phyloP scores from a whole-genome alignment of 176 grass and related monocot genomes.

The Rhynchospora breviuscula region DNA sequence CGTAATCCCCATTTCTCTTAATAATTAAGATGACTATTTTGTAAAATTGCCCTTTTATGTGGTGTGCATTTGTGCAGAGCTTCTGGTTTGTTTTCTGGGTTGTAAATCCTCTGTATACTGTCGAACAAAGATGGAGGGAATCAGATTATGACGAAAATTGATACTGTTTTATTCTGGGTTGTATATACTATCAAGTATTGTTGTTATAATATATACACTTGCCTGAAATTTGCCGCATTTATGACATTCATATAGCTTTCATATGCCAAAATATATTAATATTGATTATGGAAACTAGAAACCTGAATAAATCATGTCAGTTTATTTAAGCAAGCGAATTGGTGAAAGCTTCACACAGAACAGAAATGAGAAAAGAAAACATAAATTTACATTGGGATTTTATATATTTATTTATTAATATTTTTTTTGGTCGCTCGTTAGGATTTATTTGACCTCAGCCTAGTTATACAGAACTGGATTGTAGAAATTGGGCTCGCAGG shows the following conservation, averaged over 20 bases:
- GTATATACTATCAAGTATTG: background rate
- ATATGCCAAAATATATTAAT: background rate
- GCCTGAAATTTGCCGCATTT: background rate
- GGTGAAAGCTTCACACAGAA: background rate
- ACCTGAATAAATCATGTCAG: background rate
- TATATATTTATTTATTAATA: no score
- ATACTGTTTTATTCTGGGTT: background rate
- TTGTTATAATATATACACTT: background rate
- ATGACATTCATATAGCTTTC: background rate
- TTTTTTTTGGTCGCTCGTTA: no score
- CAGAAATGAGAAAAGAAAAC: background rate
- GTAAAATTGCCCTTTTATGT: conserved; percentile 5
- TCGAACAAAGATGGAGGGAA: background rate
- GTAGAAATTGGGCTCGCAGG: background rate
- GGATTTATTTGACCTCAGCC: background rate
- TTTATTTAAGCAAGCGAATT: background rate
- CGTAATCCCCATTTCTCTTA: background rate
- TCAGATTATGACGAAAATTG: conserved; percentile 16
- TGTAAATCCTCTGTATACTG: background rate
- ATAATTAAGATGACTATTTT: background rate
- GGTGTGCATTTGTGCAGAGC: background rate
- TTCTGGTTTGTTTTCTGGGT: background rate
- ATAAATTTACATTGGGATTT: no score
- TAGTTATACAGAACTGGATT: background rate
- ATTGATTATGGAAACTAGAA: background rate